Evolutionary conservation across 495 filamentous ascomycete genomes (phyloP), one percentile per base, ranked within the genome.

Genomic region (Xylaria bambusicola): DNA sequence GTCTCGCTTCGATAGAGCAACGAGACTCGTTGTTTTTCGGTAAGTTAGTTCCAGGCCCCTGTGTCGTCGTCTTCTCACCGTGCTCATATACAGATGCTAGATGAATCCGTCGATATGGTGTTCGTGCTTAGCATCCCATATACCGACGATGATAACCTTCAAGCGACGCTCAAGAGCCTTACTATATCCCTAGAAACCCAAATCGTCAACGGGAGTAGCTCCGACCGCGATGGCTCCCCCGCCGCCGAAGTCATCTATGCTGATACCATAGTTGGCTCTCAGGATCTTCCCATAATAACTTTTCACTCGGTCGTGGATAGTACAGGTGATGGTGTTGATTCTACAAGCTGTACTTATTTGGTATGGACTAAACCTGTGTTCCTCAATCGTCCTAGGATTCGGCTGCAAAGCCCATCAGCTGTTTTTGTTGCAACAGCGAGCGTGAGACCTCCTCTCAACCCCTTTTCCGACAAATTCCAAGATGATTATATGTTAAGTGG

Each of bases 281-380:
- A 85, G 49, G 80, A 90, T 23, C 88, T 87, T 18, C 71, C 86
- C 6, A 80, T 89, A 47, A 60, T 90, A 12, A 76, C 82, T 13
- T 82, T 85, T 0, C 26, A 35, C 17, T 48, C 54, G 10, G 53
- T 75, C 78, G 35, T 76, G 75, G 23, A 66, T 12, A 68, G 71
- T 9, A 65, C 67, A 17, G 76, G 84, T 62, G 77, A 51, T 20
- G 62, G 61, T 15, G 66, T 59, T 0, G 62, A 67, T 10, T 58
- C 67, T 13, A 71, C 59, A 20, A 66, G 69, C 12, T 81, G 85
- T 68, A 78, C 87, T 18, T 84, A 91, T 61, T 83, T 87, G n/a
- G 79, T 93, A 53, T 97, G 92, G 92, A 92, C 86, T 65, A 74
- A 89, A 20, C 78, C 86, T 18, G 85, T 89, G n/a, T 86, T 89